A percentile compares a stretch with the other conserved stretches of the same genome.
Evolutionary conservation across 768 basidiomycete genomes (phyloP).

Genomic region (Leccinum subtestaceum): DNA sequence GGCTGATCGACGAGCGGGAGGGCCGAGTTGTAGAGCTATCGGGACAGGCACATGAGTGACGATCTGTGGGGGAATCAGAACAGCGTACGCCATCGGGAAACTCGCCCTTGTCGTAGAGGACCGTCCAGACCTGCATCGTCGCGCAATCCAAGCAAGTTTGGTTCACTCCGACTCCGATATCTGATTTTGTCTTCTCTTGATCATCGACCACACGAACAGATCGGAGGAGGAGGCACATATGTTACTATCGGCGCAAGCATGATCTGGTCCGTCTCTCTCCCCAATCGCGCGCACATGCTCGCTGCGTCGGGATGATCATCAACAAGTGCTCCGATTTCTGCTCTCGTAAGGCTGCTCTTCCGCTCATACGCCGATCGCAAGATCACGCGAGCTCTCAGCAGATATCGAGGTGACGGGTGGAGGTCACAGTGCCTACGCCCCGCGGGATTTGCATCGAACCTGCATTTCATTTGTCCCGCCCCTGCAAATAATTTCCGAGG

Average conservation of each 20-base stretch:
- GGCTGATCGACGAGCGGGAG: constrained; percentile 57
- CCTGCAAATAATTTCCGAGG: constrained; percentile 60
- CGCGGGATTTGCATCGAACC: constrained; percentile 60
- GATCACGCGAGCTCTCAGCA: constrained; percentile 76
- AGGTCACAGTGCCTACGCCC: constrained; percentile 47
- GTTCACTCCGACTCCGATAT: constrained; percentile 22
- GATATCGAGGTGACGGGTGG: constrained; percentile 69
- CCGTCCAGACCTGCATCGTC: constrained; percentile 44
- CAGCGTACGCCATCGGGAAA: constrained; percentile 37
- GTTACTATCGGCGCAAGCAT: constrained; percentile 71
- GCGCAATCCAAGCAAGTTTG: constrained; percentile 9
- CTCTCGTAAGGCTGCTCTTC: constrained; percentile 66
- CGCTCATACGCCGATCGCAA: constrained; percentile 50
- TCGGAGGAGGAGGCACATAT: constrained; percentile 88
- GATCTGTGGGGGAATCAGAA: neutral
- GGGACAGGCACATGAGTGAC: neutral
- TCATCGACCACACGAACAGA: constrained; percentile 40
- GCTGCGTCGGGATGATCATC: constrained; percentile 73
- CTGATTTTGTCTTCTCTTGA: constrained; percentile 42
- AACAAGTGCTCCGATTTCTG: constrained; percentile 81
- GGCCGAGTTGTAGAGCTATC: constrained; percentile 61
- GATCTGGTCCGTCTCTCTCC: constrained; percentile 53
- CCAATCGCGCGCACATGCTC: neutral
- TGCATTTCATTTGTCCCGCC: constrained; percentile 86
- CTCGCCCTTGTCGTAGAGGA: constrained; percentile 35